Evolutionary conservation across 768 basidiomycete genomes (phyloP).

Genomic region (Peribolospora baueri): DNA sequence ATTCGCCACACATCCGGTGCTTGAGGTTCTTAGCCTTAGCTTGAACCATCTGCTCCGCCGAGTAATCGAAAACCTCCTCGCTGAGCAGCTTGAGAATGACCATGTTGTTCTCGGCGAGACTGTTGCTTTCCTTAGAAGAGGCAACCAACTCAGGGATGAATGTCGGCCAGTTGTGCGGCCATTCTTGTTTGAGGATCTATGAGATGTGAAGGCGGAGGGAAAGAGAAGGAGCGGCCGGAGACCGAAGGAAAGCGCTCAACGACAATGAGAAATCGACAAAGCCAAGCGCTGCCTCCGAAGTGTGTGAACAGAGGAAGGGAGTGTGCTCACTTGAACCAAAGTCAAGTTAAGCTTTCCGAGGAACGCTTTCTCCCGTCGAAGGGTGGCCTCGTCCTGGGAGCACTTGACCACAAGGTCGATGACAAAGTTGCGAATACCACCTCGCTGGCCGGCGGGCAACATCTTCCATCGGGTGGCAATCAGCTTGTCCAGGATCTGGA

Average conservation of each 20-base stretch:
- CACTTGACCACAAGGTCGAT: slow-evolving; percentile 79
- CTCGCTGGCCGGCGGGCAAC: slow-evolving; percentile 73
- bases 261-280: no score
- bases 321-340: slow-evolving; percentile 54
- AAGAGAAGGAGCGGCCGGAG: not conserved
- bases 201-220: not conserved
- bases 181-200: slow-evolving; percentile 96
- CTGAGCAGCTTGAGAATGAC: slow-evolving; percentile 88
- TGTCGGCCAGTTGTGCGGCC: slow-evolving; percentile 97
- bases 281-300: no score
- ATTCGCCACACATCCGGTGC: slow-evolving; percentile 92
- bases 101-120: slow-evolving; percentile 99
- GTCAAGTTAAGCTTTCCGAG: slow-evolving; percentile 92
- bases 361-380: slow-evolving; percentile 57
- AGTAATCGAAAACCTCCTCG: slow-evolving; percentile 97
- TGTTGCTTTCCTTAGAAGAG: slow-evolving; percentile 85
- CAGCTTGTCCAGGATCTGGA: slow-evolving; percentile 89
- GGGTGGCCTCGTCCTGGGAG: slow-evolving; percentile 57
- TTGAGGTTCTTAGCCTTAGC: slow-evolving; percentile 91
- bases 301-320: not conserved
- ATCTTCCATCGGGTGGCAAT: slow-evolving; percentile 91
- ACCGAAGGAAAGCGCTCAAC: not conserved
- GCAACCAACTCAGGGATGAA: slow-evolving; percentile 94
- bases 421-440: slow-evolving; percentile 89
- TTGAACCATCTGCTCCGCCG: slow-evolving; percentile 95